Evolutionary conservation across 2,329 filamentous ascomycete genomes (phyloP).

Genomic region (Aspergillus spinulosporus): DNA sequence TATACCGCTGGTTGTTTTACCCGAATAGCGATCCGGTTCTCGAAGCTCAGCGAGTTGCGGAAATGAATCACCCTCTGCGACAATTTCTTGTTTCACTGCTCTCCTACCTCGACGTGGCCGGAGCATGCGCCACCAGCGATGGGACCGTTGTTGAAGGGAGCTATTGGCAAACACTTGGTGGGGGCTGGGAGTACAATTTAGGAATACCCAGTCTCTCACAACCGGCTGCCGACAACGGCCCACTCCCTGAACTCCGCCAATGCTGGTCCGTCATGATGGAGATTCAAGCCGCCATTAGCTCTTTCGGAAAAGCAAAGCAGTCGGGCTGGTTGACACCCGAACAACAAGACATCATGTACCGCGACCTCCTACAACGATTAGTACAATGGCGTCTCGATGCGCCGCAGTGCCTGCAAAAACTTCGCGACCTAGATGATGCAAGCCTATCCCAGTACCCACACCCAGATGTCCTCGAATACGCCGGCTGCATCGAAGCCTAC

Average conservation of each 20-base stretch:
- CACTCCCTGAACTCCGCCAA: constrained; percentile 30
- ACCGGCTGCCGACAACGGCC: constrained; percentile 22
- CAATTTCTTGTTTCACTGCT: constrained; percentile 42
- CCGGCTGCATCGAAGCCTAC: constrained; percentile 39
- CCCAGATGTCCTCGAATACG: constrained; percentile 35
- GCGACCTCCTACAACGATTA: constrained; percentile 30
- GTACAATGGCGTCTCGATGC: constrained; percentile 34
- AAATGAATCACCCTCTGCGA: constrained; percentile 37
- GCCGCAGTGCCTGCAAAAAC: constrained; percentile 29
- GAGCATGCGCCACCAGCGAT: constrained; percentile 40
- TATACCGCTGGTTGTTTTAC: constrained; percentile 37
- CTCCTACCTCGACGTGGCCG: constrained; percentile 43
- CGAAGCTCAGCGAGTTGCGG: constrained; percentile 32
- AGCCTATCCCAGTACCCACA: constrained; percentile 30
- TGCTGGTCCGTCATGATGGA: constrained; percentile 39
- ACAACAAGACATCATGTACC: constrained; percentile 34
- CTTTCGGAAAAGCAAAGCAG: constrained; percentile 36
- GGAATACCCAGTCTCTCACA: constrained; percentile 34
- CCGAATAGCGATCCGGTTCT: constrained; percentile 26
- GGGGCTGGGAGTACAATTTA: constrained; percentile 41
- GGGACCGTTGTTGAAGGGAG: constrained; percentile 40
- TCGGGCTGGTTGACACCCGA: constrained; percentile 28
- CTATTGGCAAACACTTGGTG: constrained; percentile 41
- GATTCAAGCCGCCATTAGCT: constrained; percentile 34
- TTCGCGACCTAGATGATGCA: constrained; percentile 31